Conservation (phyloP, 1,139 yeast species). For the Dujonia santamariae region DNA sequence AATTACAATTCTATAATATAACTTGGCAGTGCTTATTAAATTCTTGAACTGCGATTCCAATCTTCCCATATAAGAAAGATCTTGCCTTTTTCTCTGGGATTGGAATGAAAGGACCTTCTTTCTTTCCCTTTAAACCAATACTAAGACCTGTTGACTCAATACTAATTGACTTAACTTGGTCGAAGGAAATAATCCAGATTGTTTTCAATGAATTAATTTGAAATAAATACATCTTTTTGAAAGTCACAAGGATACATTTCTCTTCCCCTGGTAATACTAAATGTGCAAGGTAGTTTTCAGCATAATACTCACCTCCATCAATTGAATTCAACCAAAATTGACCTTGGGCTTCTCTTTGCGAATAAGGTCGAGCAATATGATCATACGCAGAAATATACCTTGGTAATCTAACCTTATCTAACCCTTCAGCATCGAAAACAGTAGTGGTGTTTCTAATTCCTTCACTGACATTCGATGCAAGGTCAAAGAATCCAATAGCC, state of each 20-base stretch:
- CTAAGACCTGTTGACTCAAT: conserved; percentile 80
- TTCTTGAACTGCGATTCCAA: conserved; percentile 78
- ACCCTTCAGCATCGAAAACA: conserved; percentile 76
- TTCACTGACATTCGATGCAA: conserved; percentile 90
- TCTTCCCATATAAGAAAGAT: conserved; percentile 64
- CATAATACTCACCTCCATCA: conserved; percentile 73
- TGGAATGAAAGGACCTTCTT: conserved; percentile 74
- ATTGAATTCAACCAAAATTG: conserved; percentile 86
- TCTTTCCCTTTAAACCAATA: conserved; percentile 56
- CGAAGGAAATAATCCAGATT: conserved; percentile 66
- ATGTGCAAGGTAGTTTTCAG: conserved; percentile 83
- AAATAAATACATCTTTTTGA: conserved; percentile 65
- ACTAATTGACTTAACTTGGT: conserved; percentile 62
- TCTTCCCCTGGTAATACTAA: conserved; percentile 79
- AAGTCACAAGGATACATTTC: conserved; percentile 73
- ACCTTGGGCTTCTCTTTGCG: conserved; percentile 88
- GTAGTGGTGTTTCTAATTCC: conserved; percentile 93
- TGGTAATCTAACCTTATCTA: conserved; percentile 81
- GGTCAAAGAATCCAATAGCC: conserved; percentile 90
- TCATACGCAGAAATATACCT: conserved; percentile 63
- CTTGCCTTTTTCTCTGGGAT: conserved; percentile 67
- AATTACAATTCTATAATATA: conserved; percentile 17
- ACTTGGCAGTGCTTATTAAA: conserved; percentile 64
- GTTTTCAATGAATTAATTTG: conserved; percentile 58
- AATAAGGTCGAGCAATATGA: conserved; percentile 68